phyloP scores from a whole-genome alignment of 2,329 filamentous ascomycete species.

The Ophiostoma australiae region DNA sequence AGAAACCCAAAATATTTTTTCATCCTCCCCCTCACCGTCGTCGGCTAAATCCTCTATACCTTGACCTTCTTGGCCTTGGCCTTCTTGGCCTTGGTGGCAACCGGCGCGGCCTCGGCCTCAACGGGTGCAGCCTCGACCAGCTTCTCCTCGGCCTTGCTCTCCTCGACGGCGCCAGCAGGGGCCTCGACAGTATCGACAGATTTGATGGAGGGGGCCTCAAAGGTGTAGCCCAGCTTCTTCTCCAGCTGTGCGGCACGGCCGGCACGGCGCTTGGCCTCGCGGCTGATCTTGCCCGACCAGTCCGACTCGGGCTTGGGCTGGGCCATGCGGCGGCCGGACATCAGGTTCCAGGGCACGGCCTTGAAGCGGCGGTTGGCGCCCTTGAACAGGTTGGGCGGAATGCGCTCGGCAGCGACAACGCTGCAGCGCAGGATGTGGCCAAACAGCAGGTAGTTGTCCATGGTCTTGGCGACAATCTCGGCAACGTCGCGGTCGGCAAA shows the following conservation, averaged over 20 bases:
- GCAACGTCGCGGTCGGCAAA: slow-evolving; percentile 75
- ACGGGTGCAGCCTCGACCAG: neutral
- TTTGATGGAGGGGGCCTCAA: slow-evolving; percentile 69
- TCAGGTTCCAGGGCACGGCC: slow-evolving; percentile 75
- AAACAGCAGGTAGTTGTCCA: slow-evolving; percentile 96
- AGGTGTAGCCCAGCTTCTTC: slow-evolving; percentile 72
- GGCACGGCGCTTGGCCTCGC: slow-evolving; percentile 65
- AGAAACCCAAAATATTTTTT: slow-evolving; percentile 17
- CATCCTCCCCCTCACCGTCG: neutral
- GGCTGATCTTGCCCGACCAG: slow-evolving; percentile 73
- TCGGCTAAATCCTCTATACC: slow-evolving; percentile 23
- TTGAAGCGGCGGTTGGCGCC: slow-evolving; percentile 89
- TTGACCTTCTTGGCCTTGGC: slow-evolving; percentile 34
- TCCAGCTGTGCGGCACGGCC: slow-evolving; percentile 70
- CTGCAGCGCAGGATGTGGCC: slow-evolving; percentile 83
- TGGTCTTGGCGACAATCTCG: slow-evolving; percentile 86
- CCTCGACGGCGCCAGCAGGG: slow-evolving; percentile 34
- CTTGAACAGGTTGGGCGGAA: slow-evolving; percentile 81
- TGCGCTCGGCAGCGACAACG: slow-evolving; percentile 63
- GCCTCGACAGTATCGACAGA: slow-evolving; percentile 40
- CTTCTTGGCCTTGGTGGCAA: slow-evolving; percentile 35
- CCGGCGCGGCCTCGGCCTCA: slow-evolving; percentile 15
- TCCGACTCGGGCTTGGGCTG: slow-evolving; percentile 65
- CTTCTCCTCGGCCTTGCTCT: slow-evolving; percentile 14
- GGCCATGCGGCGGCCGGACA: slow-evolving; percentile 70